phyloP scores from a whole-genome alignment of 805 yeast genomes.

The Groenewaldozyma salmanticensis region DNA sequence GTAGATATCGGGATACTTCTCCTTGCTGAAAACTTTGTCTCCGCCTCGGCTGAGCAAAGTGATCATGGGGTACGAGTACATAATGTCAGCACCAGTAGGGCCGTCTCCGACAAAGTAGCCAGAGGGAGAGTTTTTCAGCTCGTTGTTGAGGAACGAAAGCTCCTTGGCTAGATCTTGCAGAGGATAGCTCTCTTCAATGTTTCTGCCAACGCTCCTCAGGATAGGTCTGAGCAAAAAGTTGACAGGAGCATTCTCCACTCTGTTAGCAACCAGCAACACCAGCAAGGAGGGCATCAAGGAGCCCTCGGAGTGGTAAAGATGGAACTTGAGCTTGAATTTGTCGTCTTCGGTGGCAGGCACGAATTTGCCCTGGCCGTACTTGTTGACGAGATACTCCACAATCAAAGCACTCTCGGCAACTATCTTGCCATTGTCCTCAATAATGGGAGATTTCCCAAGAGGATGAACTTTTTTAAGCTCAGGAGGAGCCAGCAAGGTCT shows the following conservation, averaged over 20 bases:
- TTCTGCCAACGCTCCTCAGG: constrained; percentile 34
- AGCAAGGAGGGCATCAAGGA: constrained; percentile 43
- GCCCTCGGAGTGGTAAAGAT: constrained; percentile 51
- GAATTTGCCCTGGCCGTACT: constrained; percentile 37
- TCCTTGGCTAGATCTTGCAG: constrained; percentile 35
- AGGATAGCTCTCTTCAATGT: constrained; percentile 41
- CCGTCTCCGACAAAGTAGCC: constrained; percentile 51
- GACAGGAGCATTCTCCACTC: constrained; percentile 26
- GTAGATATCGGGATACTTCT: constrained; percentile 20
- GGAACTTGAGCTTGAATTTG: constrained; percentile 39
- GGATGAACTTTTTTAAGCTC: constrained; percentile 47
- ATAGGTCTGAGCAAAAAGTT: constrained; percentile 38
- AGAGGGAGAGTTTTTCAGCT: constrained; percentile 32
- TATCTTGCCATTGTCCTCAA: constrained; percentile 36
- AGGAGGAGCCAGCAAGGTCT: constrained; percentile 39
- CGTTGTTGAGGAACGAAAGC: constrained; percentile 34
- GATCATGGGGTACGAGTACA: constrained; percentile 38
- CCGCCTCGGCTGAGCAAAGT: not conserved
- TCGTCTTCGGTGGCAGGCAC: constrained; percentile 32
- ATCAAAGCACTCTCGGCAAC: constrained; percentile 57
- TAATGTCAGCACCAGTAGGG: constrained; percentile 55
- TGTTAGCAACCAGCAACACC: constrained; percentile 29
- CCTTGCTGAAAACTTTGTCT: not conserved
- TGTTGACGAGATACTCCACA: constrained; percentile 38
- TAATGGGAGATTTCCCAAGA: constrained; percentile 52